Conservation (phyloP, 2,329 filamentous ascomycete genomes). For the Fusarium hainanense region DNA sequence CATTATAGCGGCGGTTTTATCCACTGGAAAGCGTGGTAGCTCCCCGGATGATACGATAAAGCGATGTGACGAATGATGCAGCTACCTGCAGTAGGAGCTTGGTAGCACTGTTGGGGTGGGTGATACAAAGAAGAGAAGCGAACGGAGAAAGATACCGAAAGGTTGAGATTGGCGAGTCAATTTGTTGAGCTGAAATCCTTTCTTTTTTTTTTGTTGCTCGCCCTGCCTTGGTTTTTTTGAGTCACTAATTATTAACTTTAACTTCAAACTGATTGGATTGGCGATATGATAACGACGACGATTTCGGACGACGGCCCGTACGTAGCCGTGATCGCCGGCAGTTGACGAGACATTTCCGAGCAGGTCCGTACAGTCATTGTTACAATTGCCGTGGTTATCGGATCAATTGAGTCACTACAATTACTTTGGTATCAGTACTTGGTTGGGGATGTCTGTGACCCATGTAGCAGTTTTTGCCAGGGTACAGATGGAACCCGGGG, state of each 20-base stretch:
- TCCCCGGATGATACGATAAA: conserved; percentile 24
- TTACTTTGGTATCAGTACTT: neutral
- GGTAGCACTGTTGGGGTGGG: conserved; percentile 14
- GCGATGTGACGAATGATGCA: conserved; percentile 17
- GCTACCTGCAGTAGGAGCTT: conserved; percentile 23
- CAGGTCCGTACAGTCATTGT: neutral
- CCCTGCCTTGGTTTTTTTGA: conserved; percentile 5
- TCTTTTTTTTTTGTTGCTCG: neutral
- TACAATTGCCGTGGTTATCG: neutral
- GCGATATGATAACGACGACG: conserved; percentile 21
- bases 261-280: conserved; percentile 27
- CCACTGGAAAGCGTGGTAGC: conserved; percentile 6
- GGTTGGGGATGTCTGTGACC: conserved; percentile 5
- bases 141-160: conserved; percentile 33
- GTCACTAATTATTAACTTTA: conserved; percentile 16
- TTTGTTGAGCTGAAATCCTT: conserved; percentile 27
- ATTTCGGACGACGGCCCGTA: conserved; percentile 29
- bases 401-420: too few relatives aligned
- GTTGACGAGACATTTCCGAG: conserved; percentile 29
- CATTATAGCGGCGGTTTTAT: conserved; percentile 32
- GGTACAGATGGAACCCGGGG: conserved; percentile 3
- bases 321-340: conserved; percentile 32
- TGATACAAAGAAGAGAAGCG: neutral
- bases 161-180: conserved; percentile 7
- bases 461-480: neutral